A percentile compares a stretch with the other conserved stretches of the same genome.
phyloP scores from a whole-genome alignment of 257 asterid species.

The Lithospermum erythrorhizon region DNA sequence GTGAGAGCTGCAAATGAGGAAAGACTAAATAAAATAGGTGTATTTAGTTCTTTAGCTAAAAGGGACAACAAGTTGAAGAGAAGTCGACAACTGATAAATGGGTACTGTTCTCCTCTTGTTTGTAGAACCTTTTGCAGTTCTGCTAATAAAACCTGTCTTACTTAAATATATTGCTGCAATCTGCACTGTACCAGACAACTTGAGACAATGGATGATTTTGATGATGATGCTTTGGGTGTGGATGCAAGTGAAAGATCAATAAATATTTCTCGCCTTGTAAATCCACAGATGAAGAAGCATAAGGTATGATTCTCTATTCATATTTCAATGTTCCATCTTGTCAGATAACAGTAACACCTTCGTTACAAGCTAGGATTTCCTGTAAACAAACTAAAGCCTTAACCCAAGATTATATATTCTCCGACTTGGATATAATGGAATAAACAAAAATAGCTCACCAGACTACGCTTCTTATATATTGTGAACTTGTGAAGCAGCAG shows the following conservation, averaged over 20 bases:
- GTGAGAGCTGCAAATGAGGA: slow-evolving; percentile 82
- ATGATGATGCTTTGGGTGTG: slow-evolving; percentile 66
- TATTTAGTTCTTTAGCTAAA: slow-evolving; percentile 43
- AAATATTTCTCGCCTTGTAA: slow-evolving; percentile 31
- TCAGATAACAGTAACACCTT: not conserved
- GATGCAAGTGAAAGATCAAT: slow-evolving; percentile 23
- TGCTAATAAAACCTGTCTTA: slow-evolving; percentile 2
- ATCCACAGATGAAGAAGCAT: slow-evolving; percentile 32
- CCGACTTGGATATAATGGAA: too few species aligned
- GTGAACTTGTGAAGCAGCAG: too few species aligned
- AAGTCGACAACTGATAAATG: slow-evolving; percentile 40
- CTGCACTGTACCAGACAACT: slow-evolving; percentile 40
- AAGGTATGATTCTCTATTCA: slow-evolving; percentile 27
- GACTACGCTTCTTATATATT: too few species aligned
- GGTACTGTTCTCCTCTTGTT: slow-evolving; percentile 30
- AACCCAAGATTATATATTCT: not conserved
- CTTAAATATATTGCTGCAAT: not conserved
- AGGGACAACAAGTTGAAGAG: slow-evolving; percentile 30
- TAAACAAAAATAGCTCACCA: too few species aligned
- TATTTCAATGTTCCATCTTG: too few species aligned
- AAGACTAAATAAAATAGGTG: slow-evolving; percentile 68
- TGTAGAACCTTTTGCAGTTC: slow-evolving; percentile 1
- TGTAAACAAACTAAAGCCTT: not conserved
- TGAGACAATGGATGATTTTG: slow-evolving; percentile 81
- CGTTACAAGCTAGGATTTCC: not conserved